Percentiles rank a stretch among this genome's conserved stretches.
phyloP scores from a whole-genome alignment of 2,329 filamentous ascomycete species.

The Harringtonia aguacate region DNA sequence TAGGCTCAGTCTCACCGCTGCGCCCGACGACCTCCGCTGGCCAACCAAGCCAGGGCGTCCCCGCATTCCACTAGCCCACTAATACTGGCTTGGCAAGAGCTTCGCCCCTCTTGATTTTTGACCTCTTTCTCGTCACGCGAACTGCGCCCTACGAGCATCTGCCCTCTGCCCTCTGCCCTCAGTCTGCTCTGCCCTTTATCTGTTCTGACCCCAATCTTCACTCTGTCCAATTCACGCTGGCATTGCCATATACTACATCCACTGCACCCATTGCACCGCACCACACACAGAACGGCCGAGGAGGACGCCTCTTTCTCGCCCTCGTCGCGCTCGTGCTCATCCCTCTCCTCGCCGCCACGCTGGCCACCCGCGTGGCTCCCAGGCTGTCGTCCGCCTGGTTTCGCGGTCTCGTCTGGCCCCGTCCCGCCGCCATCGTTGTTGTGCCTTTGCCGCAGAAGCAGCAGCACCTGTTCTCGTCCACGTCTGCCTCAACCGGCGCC shows the following conservation, averaged over 20 bases:
- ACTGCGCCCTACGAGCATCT: too few species aligned
- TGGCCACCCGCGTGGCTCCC: conserved; percentile 52
- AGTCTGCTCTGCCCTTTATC: too few species aligned
- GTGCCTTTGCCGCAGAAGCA: not conserved
- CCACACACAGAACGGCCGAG: conserved; percentile 7
- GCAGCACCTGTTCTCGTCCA: conserved; percentile 12
- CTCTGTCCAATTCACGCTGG: not conserved
- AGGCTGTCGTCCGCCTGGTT: conserved; percentile 46
- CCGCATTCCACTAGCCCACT: conserved; percentile 3
- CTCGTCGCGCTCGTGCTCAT: conserved; percentile 44
- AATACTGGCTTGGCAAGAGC: too few species aligned
- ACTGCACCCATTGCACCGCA: conserved; percentile 10
- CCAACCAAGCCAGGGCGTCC: too few species aligned
- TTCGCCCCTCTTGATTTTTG: conserved; percentile 6
- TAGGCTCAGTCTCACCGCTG: too few species aligned
- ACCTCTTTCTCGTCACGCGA: too few species aligned
- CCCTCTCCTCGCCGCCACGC: conserved; percentile 44
- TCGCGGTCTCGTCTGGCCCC: conserved; percentile 26
- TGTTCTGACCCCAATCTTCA: too few species aligned
- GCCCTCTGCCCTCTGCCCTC: too few species aligned
- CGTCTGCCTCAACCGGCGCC: conserved; percentile 18
- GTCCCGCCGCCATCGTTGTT: not conserved
- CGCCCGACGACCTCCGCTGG: too few species aligned
- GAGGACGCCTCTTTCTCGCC: conserved; percentile 20
- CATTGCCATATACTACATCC: conserved; percentile 29